Conservation (phyloP, 1,284 basidiomycete species). For the Ceratobasidium sp. region DNA sequence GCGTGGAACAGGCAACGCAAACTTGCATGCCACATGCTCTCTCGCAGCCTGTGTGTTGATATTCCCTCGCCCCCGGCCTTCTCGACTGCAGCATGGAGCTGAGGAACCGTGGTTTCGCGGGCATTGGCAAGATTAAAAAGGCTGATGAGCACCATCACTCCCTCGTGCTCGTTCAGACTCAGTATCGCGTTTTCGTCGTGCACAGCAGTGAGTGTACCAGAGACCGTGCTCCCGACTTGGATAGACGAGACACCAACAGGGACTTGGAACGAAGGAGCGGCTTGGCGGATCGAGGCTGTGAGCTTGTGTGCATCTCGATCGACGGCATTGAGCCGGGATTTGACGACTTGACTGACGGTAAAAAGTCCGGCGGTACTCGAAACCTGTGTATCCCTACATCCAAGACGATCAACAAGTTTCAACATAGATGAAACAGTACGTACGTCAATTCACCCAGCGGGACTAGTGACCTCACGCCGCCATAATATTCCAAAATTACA, state of each 20-base stretch:
- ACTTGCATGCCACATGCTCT: neutral
- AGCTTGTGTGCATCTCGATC: no score
- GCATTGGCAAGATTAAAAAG: slow-evolving; percentile 90
- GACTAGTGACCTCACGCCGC: no score
- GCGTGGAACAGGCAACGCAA: neutral
- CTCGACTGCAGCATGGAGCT: no score
- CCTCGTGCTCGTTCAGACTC: slow-evolving; percentile 64
- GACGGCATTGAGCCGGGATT: slow-evolving; percentile 85
- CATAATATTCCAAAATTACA: no score
- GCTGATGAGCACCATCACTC: slow-evolving; percentile 86
- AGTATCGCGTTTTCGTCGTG: slow-evolving; percentile 62
- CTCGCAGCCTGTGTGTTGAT: no score
- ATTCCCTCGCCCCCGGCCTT: no score
- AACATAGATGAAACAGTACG: slow-evolving; percentile 49
- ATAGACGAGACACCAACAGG: slow-evolving; percentile 75
- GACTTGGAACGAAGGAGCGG: slow-evolving; percentile 67
- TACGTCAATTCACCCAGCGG: slow-evolving; percentile 87
- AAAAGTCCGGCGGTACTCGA: slow-evolving; percentile 77
- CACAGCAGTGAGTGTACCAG: slow-evolving; percentile 78
- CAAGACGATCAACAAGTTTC: neutral
- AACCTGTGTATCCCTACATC: slow-evolving; percentile 70
- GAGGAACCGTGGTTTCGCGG: slow-evolving; percentile 61
- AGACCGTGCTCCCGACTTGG: slow-evolving; percentile 74
- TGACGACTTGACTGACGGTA: slow-evolving; percentile 84
- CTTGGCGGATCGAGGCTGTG: slow-evolving; percentile 92